Conservation (phyloP, 345 rosid genomes). For the Eutrema yunnanense region DNA sequence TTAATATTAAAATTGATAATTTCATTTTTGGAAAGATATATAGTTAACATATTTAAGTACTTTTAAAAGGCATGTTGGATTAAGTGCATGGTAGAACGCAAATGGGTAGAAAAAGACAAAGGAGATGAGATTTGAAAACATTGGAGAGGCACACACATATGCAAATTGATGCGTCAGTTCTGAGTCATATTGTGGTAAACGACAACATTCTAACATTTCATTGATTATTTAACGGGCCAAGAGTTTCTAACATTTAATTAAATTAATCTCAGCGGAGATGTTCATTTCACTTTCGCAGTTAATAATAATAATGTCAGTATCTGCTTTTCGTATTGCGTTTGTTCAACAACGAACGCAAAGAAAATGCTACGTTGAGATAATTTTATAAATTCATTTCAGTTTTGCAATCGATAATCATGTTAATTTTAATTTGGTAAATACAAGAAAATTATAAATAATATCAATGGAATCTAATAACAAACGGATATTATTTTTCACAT, state of each 20-base stretch:
- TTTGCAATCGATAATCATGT: not conserved
- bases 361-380: no score
- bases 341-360: no score
- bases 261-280: no score
- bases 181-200: conserved; percentile 15
- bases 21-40: not conserved
- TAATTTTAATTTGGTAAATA: not conserved
- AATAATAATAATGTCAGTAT: not conserved
- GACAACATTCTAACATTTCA: conserved; percentile 9
- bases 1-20: not conserved
- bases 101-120: conserved; percentile 17
- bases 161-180: conserved; percentile 8
- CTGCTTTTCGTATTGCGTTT: no score
- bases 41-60: not conserved
- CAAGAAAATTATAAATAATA: no score
- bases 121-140: not conserved
- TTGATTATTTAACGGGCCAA: not conserved
- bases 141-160: not conserved
- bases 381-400: not conserved
- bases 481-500: no score
- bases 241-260: no score
- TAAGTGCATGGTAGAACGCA: not conserved
- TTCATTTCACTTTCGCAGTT: not conserved
- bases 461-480: no score
- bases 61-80: not conserved